Evolutionary conservation across 2,329 filamentous ascomycete species (phyloP), one percentile per base, ranked within the genome.

Genomic region (Colletotrichum sp.): DNA sequence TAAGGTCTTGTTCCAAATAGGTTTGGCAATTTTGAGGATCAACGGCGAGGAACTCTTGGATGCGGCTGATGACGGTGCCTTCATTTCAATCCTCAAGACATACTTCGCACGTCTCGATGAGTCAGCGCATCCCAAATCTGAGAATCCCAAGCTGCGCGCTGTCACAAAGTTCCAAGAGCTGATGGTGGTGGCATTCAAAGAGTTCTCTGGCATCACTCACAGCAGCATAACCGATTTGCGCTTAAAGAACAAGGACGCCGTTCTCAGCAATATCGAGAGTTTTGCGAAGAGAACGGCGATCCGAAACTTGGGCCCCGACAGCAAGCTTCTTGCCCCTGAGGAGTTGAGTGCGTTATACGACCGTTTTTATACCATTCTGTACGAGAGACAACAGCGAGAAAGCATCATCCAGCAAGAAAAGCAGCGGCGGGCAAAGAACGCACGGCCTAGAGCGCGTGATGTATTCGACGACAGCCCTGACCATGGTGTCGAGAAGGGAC

Each of bases 111-210:
- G 95, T 52, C 89, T 99, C 10, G 96, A 99, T 82, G 96, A 99
- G 85, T 98, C 96, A 5, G 97, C 97, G 4, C 96, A 99, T 82
- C 97, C 97, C 3, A 96, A 94, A 81, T 98, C 96, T 0, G 96
- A 98, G 83, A 99, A 99, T 78, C 93, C 96, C 5, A 99, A 99
- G 86, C 88, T 99, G 68, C 92, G 96, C 69, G 95, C 96, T 0
- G 97, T 99, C 70, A 99, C 98, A 8, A 92, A 95, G 63, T 99
- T 99, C 83, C 97, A 99, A 81, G 97, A 99, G 84, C 91, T 99
- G 73, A 99, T 99, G 96, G 97, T 99, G 5, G 97, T 99, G 24
- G 97, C 97, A 1, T 99, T 99, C 87, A 99, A 98, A 80, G 97
- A 99, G 82, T 99, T 99, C 82, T 94, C 96, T 1, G 95, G 93